Percentiles rank a stretch among this genome's conserved stretches.
Conservation (phyloP, 352 stramenopile species). For the Globisporangium splendens region DNA sequence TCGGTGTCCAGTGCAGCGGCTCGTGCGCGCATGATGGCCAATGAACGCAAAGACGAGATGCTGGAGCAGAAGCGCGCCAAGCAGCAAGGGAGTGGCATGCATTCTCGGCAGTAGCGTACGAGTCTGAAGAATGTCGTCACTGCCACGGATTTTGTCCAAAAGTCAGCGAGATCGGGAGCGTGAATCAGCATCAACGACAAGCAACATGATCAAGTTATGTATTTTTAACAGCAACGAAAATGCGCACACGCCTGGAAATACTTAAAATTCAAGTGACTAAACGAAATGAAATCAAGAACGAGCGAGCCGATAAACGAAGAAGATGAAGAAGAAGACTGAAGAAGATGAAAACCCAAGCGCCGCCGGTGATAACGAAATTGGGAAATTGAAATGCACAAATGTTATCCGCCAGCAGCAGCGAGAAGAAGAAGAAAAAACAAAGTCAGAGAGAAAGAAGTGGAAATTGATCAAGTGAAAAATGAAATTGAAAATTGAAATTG, state of each 20-base stretch:
- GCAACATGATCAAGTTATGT: conserved; percentile 14
- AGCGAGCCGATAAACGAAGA: conserved; percentile 5
- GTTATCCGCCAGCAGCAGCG: too few species aligned
- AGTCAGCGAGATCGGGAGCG: conserved; percentile 3
- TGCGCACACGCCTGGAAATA: conserved; percentile 3
- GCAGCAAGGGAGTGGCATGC: conserved; percentile 6
- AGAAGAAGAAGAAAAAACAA: conserved; percentile 1
- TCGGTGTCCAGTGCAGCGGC: neutral
- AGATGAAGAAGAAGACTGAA: conserved; percentile 5
- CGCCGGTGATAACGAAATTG: neutral
- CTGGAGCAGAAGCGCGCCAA: conserved; percentile 6
- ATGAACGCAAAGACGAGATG: conserved; percentile 3
- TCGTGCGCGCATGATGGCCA: neutral
- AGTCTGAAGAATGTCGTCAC: conserved; percentile 14
- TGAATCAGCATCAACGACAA: neutral
- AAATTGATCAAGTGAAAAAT: conserved; percentile 11
- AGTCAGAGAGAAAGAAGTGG: too few species aligned
- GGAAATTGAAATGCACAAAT: conserved; percentile 2
- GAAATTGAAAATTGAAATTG: conserved; percentile 11
- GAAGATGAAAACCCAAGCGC: neutral
- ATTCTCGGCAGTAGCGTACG: neutral
- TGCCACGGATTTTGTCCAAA: conserved; percentile 16
- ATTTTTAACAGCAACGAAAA: conserved; percentile 16
- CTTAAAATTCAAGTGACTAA: conserved; percentile 9
- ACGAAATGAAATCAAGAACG: conserved; percentile 7